phyloP scores from a whole-genome alignment of 78 protist species.

The Thecamonas trahens region DNA sequence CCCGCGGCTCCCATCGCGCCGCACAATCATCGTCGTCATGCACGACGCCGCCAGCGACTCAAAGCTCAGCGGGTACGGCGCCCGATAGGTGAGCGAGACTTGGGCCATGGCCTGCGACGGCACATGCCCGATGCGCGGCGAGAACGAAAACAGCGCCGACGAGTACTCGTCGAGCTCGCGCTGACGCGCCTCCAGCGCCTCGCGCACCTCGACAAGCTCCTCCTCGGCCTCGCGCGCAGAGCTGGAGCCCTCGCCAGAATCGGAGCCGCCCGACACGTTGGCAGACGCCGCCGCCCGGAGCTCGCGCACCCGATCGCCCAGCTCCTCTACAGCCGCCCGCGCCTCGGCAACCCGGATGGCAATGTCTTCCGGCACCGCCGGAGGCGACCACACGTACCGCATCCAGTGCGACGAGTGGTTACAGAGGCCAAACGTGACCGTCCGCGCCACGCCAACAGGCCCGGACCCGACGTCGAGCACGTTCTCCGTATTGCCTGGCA shows the following conservation, averaged over 20 bases:
- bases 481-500: slow-evolving; percentile 24
- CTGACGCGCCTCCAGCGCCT: no score
- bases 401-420: background rate
- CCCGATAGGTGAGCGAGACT: slow-evolving; percentile 4
- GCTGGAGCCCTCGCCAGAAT: background rate
- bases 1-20: no score
- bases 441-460: slow-evolving; percentile 2
- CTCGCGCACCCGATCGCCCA: background rate
- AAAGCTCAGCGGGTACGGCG: background rate
- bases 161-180: no score
- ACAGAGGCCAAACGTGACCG: slow-evolving; percentile 25
- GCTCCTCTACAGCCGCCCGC: no score
- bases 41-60: background rate
- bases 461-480: slow-evolving; percentile 32
- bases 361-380: slow-evolving; percentile 28
- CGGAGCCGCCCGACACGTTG: background rate
- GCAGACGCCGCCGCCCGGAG: background rate
- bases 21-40: background rate
- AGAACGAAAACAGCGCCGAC: slow-evolving; percentile 6
- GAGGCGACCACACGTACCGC: slow-evolving; percentile 29
- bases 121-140: slow-evolving; percentile 35
- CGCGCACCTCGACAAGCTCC: no score
- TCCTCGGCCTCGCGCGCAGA: background rate
- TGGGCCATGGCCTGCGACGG: slow-evolving; percentile 3
- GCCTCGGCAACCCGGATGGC: background rate